phyloP scores from a whole-genome alignment of 345 rosid species.

The Populus alba region DNA sequence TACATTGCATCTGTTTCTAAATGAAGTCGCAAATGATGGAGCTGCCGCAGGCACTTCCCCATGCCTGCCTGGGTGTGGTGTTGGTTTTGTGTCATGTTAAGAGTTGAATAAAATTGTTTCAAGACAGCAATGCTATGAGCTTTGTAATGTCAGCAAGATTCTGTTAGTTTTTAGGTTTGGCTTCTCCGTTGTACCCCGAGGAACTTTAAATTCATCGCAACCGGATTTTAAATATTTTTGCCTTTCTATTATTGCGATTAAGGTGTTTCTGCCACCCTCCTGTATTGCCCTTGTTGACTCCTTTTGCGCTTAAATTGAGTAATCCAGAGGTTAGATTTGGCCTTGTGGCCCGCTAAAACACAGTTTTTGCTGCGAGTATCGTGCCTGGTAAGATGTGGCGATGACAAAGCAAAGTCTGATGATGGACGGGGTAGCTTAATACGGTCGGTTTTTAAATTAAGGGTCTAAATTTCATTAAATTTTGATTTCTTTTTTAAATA shows the following conservation, averaged over 20 bases:
- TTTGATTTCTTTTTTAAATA: fast-evolving
- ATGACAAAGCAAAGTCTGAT: background rate
- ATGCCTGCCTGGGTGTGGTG: background rate
- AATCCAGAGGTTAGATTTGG: background rate
- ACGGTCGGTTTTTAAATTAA: too few species aligned
- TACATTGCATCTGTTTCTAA: constrained; percentile 5
- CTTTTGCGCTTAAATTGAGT: too few species aligned
- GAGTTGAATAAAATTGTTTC: background rate
- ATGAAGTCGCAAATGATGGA: background rate
- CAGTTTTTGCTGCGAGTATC: background rate
- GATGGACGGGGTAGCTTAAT: too few species aligned
- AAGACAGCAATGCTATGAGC: background rate
- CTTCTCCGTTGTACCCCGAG: background rate
- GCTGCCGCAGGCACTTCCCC: background rate
- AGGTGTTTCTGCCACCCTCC: background rate
- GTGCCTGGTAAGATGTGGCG: background rate
- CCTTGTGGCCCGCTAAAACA: background rate
- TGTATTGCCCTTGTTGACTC: background rate
- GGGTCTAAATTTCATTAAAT: too few species aligned
- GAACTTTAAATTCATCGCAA: background rate
- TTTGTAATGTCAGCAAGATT: background rate
- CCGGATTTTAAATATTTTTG: background rate
- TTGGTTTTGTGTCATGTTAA: background rate
- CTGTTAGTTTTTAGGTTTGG: background rate
- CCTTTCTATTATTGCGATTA: background rate